Percentiles rank a stretch among this genome's conserved stretches.
Evolutionary conservation across 139 green algal genomes (phyloP).

Genomic region (Coelastrella sp.): DNA sequence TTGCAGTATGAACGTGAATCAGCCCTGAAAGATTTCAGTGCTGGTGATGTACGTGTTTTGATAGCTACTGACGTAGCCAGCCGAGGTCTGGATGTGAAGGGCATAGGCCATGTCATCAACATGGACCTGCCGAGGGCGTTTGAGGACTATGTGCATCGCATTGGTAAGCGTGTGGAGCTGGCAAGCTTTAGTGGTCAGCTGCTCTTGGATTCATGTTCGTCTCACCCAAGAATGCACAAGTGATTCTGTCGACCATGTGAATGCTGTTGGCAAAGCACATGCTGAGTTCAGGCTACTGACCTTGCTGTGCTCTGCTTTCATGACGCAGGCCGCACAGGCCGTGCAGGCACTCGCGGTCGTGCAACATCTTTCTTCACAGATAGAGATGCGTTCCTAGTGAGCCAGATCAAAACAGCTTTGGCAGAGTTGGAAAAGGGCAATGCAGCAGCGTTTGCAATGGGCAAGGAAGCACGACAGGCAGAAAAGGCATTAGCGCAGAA

Average conservation of each 20-base stretch:
- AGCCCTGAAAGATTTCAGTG: conserved; percentile 79
- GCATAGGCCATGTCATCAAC: conserved; percentile 90
- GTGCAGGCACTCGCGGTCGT: conserved; percentile 74
- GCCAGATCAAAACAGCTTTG: conserved; percentile 77
- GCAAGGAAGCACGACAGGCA: conserved; percentile 80
- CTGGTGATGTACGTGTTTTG: conserved; percentile 66
- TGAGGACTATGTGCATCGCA: conserved; percentile 98
- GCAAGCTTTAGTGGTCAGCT: neutral
- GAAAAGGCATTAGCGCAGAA: conserved; percentile 70
- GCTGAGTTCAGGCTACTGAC: neutral
- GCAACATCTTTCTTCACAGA: conserved; percentile 89
- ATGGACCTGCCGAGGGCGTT: conserved; percentile 96
- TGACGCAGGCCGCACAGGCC: conserved; percentile 79
- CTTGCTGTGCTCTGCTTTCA: neutral
- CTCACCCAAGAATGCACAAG: neutral
- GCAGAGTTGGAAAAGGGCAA: conserved; percentile 85
- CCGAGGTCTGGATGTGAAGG: conserved; percentile 89
- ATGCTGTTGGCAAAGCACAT: neutral
- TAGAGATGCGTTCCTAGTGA: conserved; percentile 76
- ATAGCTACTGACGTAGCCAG: conserved; percentile 96
- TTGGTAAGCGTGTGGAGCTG: conserved; percentile 51
- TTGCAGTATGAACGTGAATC: conserved; percentile 76
- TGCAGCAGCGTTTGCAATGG: conserved; percentile 83
- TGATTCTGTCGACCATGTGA: neutral
- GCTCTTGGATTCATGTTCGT: neutral